Evolutionary conservation across 2,329 filamentous ascomycete genomes (phyloP).

Genomic region (Arthrobotrys conoides): DNA sequence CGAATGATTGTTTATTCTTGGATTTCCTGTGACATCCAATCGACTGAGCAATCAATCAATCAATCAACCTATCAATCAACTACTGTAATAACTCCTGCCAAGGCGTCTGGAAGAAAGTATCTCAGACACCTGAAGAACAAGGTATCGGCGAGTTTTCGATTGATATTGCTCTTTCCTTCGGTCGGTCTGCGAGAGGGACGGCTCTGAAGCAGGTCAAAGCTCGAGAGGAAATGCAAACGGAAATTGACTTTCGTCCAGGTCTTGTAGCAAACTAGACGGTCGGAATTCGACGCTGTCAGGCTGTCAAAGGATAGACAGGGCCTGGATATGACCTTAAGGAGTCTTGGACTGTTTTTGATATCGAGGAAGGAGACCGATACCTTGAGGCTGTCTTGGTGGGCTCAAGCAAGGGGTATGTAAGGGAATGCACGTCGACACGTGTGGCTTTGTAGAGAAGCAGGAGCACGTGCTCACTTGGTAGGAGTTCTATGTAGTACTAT

Average conservation of each 20-base stretch:
- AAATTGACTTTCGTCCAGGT: conserved; percentile 16
- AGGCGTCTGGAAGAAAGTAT: conserved; percentile 15
- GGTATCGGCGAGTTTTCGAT: conserved; percentile 29
- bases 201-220: conserved; percentile 9
- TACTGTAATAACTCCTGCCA: not conserved
- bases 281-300: conserved; percentile 16
- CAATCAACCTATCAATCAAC: too few species aligned
- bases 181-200: conserved; percentile 35
- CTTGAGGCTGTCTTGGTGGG: conserved; percentile 31
- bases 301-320: not conserved
- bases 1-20: conserved; percentile 13
- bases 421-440: conserved; percentile 42
- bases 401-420: conserved; percentile 1
- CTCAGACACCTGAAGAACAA: not conserved
- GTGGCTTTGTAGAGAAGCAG: not conserved
- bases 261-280: conserved; percentile 8
- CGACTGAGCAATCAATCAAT: not conserved
- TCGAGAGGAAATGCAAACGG: conserved; percentile 41
- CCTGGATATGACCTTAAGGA: conserved; percentile 9
- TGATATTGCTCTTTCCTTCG: conserved; percentile 32
- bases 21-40: not conserved
- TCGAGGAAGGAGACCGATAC: not conserved
- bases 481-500: not conserved
- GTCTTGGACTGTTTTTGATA: not conserved
- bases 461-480: conserved; percentile 1